Evolutionary conservation across 148 eudicot species (phyloP).

Genomic region (Rhododendron ferrugineum): DNA sequence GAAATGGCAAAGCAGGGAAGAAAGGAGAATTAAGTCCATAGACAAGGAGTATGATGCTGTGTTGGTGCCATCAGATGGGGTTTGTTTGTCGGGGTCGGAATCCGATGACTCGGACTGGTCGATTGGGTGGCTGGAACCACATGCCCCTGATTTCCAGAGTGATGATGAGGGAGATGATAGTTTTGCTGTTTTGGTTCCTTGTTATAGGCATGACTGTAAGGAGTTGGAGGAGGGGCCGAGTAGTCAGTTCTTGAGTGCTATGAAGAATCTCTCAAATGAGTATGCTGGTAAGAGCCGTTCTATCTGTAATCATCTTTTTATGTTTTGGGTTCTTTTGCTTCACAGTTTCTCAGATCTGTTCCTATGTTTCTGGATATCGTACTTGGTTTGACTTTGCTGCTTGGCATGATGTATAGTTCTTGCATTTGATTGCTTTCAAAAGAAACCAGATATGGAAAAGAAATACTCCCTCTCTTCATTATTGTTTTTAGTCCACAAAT

Average conservation of each 20-base stretch:
- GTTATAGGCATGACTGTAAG: constrained; percentile 46
- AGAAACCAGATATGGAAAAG: neutral
- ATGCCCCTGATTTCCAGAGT: constrained; percentile 78
- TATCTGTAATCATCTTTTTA: neutral
- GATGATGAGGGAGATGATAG: constrained; percentile 69
- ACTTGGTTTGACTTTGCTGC: neutral
- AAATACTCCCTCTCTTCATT: neutral
- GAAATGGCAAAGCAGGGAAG: constrained; percentile 78
- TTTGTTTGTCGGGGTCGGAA: constrained; percentile 77
- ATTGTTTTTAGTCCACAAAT: neutral
- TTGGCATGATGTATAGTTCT: neutral
- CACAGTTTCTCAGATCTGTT: neutral
- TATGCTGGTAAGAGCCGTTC: neutral
- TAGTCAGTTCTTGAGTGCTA: neutral
- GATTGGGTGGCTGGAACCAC: constrained; percentile 93
- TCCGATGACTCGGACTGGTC: constrained; percentile 99
- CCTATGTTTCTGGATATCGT: neutral
- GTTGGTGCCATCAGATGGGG: constrained; percentile 89
- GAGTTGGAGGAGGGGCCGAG: constrained; percentile 29
- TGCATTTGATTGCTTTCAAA: neutral
- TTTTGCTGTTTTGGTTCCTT: constrained; percentile 92
- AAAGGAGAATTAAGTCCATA: constrained; percentile 38
- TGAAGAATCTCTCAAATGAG: neutral
- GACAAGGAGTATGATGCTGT: constrained; percentile 89
- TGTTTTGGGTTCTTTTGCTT: neutral